Percentiles rank a stretch among this genome's conserved stretches.
Conservation (phyloP, 2,329 filamentous ascomycete species). For the Uncinocarpus reesii region DNA sequence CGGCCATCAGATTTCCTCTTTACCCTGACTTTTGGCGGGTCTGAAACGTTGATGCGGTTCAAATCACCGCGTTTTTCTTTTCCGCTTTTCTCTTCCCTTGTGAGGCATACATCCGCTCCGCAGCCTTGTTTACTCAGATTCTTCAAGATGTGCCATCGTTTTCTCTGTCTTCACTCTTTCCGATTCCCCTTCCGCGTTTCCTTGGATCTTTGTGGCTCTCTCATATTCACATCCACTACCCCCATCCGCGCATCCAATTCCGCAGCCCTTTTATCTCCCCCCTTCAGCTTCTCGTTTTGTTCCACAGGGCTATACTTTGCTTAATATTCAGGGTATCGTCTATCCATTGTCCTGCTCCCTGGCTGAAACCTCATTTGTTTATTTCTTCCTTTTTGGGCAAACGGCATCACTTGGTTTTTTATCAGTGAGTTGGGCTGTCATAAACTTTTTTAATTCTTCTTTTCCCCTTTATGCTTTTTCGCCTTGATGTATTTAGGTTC, state of each 20-base stretch:
- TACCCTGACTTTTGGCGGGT: neutral
- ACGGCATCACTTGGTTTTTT: slow-evolving; percentile 6
- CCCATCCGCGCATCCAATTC: slow-evolving; percentile 17
- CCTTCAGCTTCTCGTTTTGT: slow-evolving; percentile 12
- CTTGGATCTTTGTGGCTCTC: slow-evolving; percentile 14
- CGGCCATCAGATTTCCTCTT: slow-evolving; percentile 5
- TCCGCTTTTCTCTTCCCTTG: neutral
- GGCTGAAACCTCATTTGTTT: neutral
- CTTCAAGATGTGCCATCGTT: neutral
- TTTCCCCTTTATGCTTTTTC: slow-evolving; percentile 24
- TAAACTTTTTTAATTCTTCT: slow-evolving; percentile 8
- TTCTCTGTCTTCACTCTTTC: neutral
- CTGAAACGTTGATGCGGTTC: neutral
- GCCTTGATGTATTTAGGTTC: slow-evolving; percentile 8
- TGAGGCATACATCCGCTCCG: neutral
- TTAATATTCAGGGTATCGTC: slow-evolving; percentile 7
- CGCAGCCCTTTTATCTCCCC: slow-evolving; percentile 18
- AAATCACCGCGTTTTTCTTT: neutral
- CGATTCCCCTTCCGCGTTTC: neutral
- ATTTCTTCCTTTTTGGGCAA: slow-evolving; percentile 2
- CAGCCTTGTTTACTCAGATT: neutral
- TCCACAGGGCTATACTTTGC: slow-evolving; percentile 14
- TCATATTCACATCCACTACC: slow-evolving; percentile 13
- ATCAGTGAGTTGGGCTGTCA: slow-evolving; percentile 6
- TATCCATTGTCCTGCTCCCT: neutral